phyloP scores from a whole-genome alignment of 352 stramenopile genomes.

The Aphanomyces cochlioides region DNA sequence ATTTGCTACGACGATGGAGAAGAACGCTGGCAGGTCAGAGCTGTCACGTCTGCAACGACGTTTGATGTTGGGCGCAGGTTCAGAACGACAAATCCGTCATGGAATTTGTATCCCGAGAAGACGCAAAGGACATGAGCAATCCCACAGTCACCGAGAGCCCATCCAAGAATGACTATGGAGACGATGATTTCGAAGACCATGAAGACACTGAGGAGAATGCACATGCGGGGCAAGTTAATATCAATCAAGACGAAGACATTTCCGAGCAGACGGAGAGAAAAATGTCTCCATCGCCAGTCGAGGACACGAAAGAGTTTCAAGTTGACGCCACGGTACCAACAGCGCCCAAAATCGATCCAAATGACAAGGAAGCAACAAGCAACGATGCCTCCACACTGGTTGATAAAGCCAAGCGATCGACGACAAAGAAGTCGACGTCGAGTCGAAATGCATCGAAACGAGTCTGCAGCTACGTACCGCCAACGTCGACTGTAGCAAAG shows the following conservation, averaged over 20 bases:
- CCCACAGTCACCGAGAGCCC: not conserved
- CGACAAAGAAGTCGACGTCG: too few species aligned
- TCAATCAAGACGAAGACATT: not conserved
- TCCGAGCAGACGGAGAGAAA: too few species aligned
- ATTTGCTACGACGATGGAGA: slow-evolving; percentile 80
- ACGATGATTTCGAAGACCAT: slow-evolving; percentile 23
- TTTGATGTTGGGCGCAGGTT: too few species aligned
- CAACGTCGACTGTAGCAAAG: too few species aligned
- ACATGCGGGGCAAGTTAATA: not conserved
- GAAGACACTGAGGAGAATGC: not conserved
- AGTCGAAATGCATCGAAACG: too few species aligned
- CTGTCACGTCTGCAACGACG: too few species aligned
- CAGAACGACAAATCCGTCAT: not conserved
- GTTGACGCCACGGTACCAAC: not conserved
- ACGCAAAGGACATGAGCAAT: not conserved
- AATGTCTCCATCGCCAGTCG: too few species aligned
- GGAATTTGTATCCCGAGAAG: slow-evolving; percentile 9
- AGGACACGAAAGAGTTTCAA: not conserved
- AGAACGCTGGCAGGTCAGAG: slow-evolving; percentile 58
- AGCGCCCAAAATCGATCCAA: not conserved
- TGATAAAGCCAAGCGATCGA: too few species aligned
- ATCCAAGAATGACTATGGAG: slow-evolving; percentile 12
- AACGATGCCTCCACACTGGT: too few species aligned
- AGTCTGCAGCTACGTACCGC: too few species aligned
- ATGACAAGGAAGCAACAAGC: not conserved